phyloP scores from a whole-genome alignment of 129 eudicot species.

The Lactuca saligna region DNA sequence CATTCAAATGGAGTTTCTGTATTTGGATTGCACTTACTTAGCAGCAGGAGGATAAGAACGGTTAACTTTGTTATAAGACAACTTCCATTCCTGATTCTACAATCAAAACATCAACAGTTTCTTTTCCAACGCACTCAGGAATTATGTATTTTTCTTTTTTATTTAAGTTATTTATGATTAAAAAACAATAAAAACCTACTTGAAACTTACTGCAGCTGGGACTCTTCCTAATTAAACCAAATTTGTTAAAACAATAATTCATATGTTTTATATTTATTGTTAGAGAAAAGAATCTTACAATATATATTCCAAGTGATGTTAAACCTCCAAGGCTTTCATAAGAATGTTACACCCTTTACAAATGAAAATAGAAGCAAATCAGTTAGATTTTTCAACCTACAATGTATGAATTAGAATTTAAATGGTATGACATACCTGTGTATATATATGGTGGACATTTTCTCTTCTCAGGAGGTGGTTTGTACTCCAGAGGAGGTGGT shows the following conservation, averaged over 20 bases:
- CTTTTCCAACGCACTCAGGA: too few species aligned
- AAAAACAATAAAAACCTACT: conserved; percentile 51
- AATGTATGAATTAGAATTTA: neutral
- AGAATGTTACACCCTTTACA: conserved; percentile 74
- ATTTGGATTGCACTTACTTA: conserved; percentile 47
- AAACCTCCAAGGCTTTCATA: conserved; percentile 86
- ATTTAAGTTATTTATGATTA: neutral
- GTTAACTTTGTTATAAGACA: conserved; percentile 34
- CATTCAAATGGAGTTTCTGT: neutral
- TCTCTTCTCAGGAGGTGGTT: conserved; percentile 97
- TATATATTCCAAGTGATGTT: conserved; percentile 56
- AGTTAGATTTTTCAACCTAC: neutral
- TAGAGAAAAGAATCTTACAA: conserved; percentile 43
- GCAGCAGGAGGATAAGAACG: conserved; percentile 73
- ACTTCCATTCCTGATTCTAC: too few species aligned
- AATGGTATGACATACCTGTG: conserved; percentile 50
- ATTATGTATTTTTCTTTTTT: neutral
- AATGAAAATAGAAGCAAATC: neutral
- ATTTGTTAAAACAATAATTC: neutral
- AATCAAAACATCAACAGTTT: too few species aligned
- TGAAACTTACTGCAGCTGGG: conserved; percentile 86
- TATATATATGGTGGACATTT: conserved; percentile 91
- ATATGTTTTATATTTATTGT: neutral
- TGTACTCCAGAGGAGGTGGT: conserved; percentile 87
- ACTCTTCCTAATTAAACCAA: conserved; percentile 56